A percentile compares a stretch with the other conserved stretches of the same genome.
Evolutionary conservation across 208 protist species (phyloP).

Genomic region (Leptomonas seymouri): DNA sequence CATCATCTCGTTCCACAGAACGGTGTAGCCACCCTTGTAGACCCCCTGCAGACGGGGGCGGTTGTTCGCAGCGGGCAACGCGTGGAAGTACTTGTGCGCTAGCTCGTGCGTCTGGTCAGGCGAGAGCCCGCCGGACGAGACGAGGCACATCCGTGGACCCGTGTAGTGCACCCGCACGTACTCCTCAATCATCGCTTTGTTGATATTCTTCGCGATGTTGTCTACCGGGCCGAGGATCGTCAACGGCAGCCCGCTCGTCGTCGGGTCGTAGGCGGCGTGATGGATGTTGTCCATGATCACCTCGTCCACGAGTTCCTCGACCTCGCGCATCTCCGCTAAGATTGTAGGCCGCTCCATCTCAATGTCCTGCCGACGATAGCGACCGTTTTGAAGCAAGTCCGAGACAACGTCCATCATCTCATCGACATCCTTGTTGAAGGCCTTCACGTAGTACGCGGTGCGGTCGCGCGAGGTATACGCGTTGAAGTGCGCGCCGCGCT

Average conservation of each 20-base stretch:
- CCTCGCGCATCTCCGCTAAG: constrained; percentile 96
- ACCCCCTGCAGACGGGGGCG: constrained; percentile 48
- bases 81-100: constrained; percentile 91
- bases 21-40: constrained; percentile 74
- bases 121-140: constrained; percentile 94
- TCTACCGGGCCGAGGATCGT: constrained; percentile 98
- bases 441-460: constrained; percentile 97
- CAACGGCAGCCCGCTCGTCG: constrained; percentile 87
- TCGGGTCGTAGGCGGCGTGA: constrained; percentile 93
- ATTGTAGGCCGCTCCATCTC: constrained; percentile 96
- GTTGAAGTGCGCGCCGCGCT: constrained; percentile 98
- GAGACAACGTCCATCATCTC: constrained; percentile 96
- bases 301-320: constrained; percentile 95
- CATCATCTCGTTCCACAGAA: constrained; percentile 83
- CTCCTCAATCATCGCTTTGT: constrained; percentile 86
- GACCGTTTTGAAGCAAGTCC: constrained; percentile 96
- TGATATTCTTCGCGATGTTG: constrained; percentile 95
- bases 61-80: constrained; percentile 73
- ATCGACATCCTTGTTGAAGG: constrained; percentile 94
- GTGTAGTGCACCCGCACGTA: constrained; percentile 98
- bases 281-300: constrained; percentile 98
- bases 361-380: constrained; percentile 81
- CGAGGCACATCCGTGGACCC: constrained; percentile 97
- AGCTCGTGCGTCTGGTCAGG: constrained; percentile 94
- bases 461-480: constrained; percentile 99